These are phyloP conservation scores for Mrakia hoshinonis DNA, from an alignment of 768 basidiomycete species.

Conservation along the genomic window DNA sequence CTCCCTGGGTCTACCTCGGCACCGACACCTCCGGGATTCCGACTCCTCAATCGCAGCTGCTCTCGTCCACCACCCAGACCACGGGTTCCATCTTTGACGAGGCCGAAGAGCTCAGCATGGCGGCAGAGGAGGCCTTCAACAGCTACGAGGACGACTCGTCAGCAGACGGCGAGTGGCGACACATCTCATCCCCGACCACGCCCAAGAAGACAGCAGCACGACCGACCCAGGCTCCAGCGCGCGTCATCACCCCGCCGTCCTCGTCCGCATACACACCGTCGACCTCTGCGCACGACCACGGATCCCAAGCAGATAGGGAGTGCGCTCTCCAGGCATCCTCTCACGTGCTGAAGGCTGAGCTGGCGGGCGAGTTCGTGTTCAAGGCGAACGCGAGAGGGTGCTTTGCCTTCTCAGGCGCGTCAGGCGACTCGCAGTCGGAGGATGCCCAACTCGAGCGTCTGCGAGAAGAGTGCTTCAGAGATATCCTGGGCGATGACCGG, in stretches of 20 bases:
- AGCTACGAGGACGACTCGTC: not conserved
- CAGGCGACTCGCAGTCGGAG: not conserved
- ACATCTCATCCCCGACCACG: not conserved
- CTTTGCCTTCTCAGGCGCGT: not conserved
- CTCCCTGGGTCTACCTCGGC: slow-evolving; percentile 1
- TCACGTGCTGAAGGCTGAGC: slow-evolving; percentile 8
- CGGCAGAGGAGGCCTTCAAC: slow-evolving; percentile 2
- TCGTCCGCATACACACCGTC: not conserved
- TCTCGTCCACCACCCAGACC: not conserved
- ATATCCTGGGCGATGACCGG: not conserved
- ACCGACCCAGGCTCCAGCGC: not conserved
- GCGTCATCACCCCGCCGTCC: not conserved
- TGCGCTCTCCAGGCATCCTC: not conserved
- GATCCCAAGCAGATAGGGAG: not conserved
- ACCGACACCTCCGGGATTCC: not conserved
- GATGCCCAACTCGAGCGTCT: not conserved
- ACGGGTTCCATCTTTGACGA: not conserved
- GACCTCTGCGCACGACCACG: not conserved
- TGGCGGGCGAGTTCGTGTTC: not conserved
- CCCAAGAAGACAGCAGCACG: not conserved
- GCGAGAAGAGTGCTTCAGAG: not conserved
- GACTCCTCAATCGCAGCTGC: not conserved
- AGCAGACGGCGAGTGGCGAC: not conserved
- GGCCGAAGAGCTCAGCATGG: not conserved
- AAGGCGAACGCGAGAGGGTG: not conserved